These are phyloP conservation scores for Salix udensis DNA, from an alignment of 345 rosid genomes.

Conservation along the genomic window DNA sequence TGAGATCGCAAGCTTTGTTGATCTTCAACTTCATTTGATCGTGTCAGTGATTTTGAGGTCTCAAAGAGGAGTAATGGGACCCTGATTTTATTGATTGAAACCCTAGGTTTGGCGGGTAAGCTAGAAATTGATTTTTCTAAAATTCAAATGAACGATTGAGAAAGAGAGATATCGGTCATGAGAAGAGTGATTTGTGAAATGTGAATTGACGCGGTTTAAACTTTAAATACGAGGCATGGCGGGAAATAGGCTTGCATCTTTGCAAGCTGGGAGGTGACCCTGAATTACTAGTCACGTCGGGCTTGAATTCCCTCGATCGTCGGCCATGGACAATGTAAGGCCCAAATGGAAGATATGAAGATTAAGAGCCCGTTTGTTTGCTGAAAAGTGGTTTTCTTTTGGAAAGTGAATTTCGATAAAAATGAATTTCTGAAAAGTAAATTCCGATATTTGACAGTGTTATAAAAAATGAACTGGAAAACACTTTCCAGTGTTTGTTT, in stretches of 20 bases:
- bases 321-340: background rate
- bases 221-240: background rate
- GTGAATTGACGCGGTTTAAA: background rate
- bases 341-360: background rate
- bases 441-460: too few species aligned
- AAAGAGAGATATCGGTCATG: background rate
- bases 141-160: background rate
- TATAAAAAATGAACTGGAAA: too few species aligned
- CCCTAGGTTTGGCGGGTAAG: background rate
- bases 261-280: background rate
- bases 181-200: background rate
- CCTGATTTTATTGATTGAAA: slow-evolving; percentile 5
- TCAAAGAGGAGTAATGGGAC: background rate
- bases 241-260: background rate
- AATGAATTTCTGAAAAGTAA: too few species aligned
- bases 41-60: background rate
- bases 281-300: background rate
- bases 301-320: background rate
- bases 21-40: slow-evolving; percentile 76
- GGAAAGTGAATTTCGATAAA: too few species aligned
- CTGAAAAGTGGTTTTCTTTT: too few species aligned
- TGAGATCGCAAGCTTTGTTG: slow-evolving; percentile 84
- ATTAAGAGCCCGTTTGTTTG: too few species aligned
- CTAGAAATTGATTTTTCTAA: background rate
- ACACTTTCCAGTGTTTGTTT: too few species aligned